Evolutionary conservation across 1,139 yeast genomes (phyloP).

Genomic region (Hemisphaericaspora subhashii): DNA sequence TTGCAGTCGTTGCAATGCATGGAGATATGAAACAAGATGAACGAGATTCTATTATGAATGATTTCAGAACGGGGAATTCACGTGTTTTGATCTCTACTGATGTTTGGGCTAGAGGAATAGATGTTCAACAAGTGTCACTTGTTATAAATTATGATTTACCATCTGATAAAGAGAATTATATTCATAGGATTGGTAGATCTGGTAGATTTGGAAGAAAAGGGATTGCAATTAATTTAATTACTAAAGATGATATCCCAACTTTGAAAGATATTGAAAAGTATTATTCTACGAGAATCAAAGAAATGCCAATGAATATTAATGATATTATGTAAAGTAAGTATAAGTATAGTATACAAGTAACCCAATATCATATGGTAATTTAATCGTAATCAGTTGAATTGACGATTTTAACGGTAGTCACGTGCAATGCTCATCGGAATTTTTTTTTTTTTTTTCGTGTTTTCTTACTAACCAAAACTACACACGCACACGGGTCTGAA

Average conservation of each 20-base stretch:
- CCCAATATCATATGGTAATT: too few species aligned
- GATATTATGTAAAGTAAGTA: conserved; percentile 48
- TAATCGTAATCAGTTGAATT: not conserved
- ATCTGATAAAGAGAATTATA: conserved; percentile 78
- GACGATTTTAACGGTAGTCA: not conserved
- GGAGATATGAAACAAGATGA: conserved; percentile 97
- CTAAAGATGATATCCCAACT: conserved; percentile 61
- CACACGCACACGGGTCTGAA: not conserved
- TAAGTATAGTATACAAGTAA: not conserved
- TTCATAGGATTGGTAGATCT: conserved; percentile 92
- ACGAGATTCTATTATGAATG: conserved; percentile 86
- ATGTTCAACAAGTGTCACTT: conserved; percentile 94
- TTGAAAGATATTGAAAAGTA: conserved; percentile 72
- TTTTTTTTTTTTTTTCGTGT: not conserved
- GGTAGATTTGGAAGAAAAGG: conserved; percentile 97
- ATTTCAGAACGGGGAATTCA: conserved; percentile 73
- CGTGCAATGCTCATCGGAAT: not conserved
- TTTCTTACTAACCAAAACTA: too few species aligned
- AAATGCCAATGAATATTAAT: conserved; percentile 81
- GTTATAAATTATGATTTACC: conserved; percentile 95
- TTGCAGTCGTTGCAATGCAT: conserved; percentile 92
- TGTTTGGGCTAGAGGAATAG: conserved; percentile 98
- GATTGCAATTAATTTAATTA: conserved; percentile 85
- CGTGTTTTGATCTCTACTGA: conserved; percentile 92
- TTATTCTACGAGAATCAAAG: conserved; percentile 75